phyloP scores from a whole-genome alignment of 148 eudicot species.

The Chenopodium formosanum region DNA sequence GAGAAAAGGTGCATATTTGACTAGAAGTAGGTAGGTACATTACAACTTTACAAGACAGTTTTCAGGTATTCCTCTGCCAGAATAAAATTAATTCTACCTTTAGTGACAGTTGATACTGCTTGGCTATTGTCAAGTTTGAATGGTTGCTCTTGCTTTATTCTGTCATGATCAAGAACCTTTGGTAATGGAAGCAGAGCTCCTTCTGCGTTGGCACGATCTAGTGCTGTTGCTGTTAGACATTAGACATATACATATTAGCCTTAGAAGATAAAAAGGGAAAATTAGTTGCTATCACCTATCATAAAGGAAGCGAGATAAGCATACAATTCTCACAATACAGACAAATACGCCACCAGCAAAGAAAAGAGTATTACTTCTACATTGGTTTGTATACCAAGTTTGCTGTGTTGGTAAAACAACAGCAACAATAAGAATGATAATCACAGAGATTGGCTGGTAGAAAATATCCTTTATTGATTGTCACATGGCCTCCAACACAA shows the following conservation, averaged over 20 bases:
- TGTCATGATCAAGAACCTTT: conserved; percentile 47
- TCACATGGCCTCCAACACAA: not conserved
- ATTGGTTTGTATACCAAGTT: not conserved
- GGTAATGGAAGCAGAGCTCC: conserved; percentile 79
- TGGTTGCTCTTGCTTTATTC: conserved; percentile 32
- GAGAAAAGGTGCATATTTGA: no score
- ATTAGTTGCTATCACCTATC: not conserved
- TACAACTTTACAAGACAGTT: not conserved
- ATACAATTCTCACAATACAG: not conserved
- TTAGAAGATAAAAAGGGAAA: conserved; percentile 1
- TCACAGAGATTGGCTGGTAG: not conserved
- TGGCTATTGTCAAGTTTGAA: conserved; percentile 15
- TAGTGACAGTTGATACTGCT: conserved; percentile 28
- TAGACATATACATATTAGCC: conserved; percentile 15
- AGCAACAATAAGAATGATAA: not conserved
- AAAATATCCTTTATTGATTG: not conserved
- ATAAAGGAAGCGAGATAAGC: not conserved
- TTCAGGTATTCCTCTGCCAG: not conserved
- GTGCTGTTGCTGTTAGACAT: conserved; percentile 67
- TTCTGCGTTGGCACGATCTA: conserved; percentile 87
- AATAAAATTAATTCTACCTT: conserved; percentile 42
- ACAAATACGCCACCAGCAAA: not conserved
- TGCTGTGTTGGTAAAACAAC: not conserved
- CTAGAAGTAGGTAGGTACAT: not conserved
- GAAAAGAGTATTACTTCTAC: not conserved